Evolutionary conservation across 805 yeast genomes (phyloP).

Genomic region (Myxozyma melibiosi): DNA sequence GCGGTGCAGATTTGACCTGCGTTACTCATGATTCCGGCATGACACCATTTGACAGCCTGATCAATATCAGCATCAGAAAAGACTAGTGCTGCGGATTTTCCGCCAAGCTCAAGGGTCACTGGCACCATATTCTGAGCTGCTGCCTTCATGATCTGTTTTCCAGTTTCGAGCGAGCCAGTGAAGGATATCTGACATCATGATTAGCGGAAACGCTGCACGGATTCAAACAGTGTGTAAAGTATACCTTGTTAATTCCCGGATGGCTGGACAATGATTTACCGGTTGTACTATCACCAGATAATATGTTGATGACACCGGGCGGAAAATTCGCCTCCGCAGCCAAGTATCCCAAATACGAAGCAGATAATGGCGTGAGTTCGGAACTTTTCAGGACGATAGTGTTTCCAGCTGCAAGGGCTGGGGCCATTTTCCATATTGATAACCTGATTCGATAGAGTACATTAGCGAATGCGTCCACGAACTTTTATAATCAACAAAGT

Average conservation of each 20-base stretch:
- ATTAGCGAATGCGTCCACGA: background rate
- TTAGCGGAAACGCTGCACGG: background rate
- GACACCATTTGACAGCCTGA: slow-evolving; percentile 70
- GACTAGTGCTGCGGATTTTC: slow-evolving; percentile 89
- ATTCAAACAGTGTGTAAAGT: no score
- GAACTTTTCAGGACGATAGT: slow-evolving; percentile 71
- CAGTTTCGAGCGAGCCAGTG: slow-evolving; percentile 92
- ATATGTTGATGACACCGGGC: slow-evolving; percentile 70
- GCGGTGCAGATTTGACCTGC: slow-evolving; percentile 97
- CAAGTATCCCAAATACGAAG: slow-evolving; percentile 60
- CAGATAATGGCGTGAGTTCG: slow-evolving; percentile 73
- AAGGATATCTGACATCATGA: slow-evolving; percentile 61
- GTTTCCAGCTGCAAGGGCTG: slow-evolving; percentile 81
- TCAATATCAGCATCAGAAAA: slow-evolving; percentile 84
- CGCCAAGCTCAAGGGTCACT: slow-evolving; percentile 92
- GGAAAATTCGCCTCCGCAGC: slow-evolving; percentile 73
- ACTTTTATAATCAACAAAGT: background rate
- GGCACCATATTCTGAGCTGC: slow-evolving; percentile 68
- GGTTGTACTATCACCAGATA: slow-evolving; percentile 71
- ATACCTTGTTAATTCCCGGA: slow-evolving; percentile 70
- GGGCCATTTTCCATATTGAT: slow-evolving; percentile 71
- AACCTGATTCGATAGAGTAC: slow-evolving; percentile 15
- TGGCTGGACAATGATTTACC: slow-evolving; percentile 70
- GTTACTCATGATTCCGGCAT: slow-evolving; percentile 83
- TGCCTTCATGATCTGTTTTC: slow-evolving; percentile 78